phyloP scores from a whole-genome alignment of 2,329 filamentous ascomycete species.

The Monosporascus sp. region DNA sequence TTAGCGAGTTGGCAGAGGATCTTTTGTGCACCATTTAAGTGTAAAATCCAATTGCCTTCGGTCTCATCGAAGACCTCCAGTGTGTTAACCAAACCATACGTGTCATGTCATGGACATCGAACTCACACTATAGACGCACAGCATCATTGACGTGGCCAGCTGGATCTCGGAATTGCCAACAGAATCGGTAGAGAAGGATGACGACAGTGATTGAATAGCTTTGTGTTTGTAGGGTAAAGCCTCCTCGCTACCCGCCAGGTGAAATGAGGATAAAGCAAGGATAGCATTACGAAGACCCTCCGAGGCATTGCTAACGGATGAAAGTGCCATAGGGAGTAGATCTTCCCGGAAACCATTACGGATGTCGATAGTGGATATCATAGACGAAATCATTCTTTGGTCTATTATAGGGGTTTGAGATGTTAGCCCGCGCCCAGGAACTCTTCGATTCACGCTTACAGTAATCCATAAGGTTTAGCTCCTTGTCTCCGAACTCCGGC shows the following conservation, averaged over 20 bases:
- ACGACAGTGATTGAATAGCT: constrained; percentile 34
- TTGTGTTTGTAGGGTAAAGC: constrained; percentile 37
- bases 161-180: constrained; percentile 31
- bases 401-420: constrained; percentile 25
- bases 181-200: constrained; percentile 29
- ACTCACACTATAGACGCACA: constrained; percentile 43
- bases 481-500: constrained; percentile 22
- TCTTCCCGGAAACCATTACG: constrained; percentile 42
- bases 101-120: neutral
- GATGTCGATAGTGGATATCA: constrained; percentile 42
- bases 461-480: constrained; percentile 26
- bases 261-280: constrained; percentile 38
- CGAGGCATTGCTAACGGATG: constrained; percentile 27
- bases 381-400: constrained; percentile 32
- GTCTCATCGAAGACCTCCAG: constrained; percentile 42
- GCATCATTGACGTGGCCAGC: constrained; percentile 44
- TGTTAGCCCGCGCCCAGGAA: neutral
- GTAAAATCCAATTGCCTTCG: constrained; percentile 40
- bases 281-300: constrained; percentile 38
- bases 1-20: constrained; percentile 25
- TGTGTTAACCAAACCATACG: constrained; percentile 6
- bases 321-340: constrained; percentile 41
- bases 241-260: constrained; percentile 32
- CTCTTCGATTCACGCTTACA: constrained; percentile 15
- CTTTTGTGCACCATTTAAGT: constrained; percentile 38